phyloP scores from a whole-genome alignment of 805 yeast species.

The Metschnikowia amazonensis region DNA sequence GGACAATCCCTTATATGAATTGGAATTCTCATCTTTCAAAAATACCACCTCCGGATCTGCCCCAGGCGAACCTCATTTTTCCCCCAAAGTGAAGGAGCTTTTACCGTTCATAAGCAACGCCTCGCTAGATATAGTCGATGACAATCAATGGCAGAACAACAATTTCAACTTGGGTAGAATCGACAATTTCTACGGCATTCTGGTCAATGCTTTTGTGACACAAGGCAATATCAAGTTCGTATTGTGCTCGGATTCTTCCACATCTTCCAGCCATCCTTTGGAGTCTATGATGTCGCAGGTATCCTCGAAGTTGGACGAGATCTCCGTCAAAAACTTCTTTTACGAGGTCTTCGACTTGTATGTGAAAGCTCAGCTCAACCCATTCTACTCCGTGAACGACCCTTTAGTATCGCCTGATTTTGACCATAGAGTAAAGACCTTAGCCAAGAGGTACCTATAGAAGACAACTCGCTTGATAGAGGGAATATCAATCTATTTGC shows the following conservation, averaged over 20 bases:
- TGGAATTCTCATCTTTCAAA: slow-evolving; percentile 75
- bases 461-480: neutral
- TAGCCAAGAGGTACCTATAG: slow-evolving; percentile 74
- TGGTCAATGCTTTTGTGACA: slow-evolving; percentile 80
- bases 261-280: slow-evolving; percentile 6
- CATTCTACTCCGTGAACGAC: slow-evolving; percentile 76
- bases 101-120: slow-evolving; percentile 88
- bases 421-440: slow-evolving; percentile 64
- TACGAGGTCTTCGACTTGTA: slow-evolving; percentile 83
- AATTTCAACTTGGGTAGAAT: slow-evolving; percentile 68
- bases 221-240: slow-evolving; percentile 83
- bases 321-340: slow-evolving; percentile 76
- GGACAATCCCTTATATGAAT: slow-evolving; percentile 83
- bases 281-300: slow-evolving; percentile 9
- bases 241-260: slow-evolving; percentile 44
- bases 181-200: slow-evolving; percentile 80
- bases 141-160: slow-evolving; percentile 73
- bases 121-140: slow-evolving; percentile 87
- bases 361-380: slow-evolving; percentile 78
- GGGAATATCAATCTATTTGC: neutral
- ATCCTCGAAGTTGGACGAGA: slow-evolving; percentile 47
- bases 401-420: slow-evolving; percentile 71
- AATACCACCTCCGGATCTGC: slow-evolving; percentile 13
- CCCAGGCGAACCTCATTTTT: slow-evolving; percentile 57
- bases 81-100: slow-evolving; percentile 68